Conservation (phyloP, 2,329 filamentous ascomycete genomes). For the Ophiosphaerella korrae region DNA sequence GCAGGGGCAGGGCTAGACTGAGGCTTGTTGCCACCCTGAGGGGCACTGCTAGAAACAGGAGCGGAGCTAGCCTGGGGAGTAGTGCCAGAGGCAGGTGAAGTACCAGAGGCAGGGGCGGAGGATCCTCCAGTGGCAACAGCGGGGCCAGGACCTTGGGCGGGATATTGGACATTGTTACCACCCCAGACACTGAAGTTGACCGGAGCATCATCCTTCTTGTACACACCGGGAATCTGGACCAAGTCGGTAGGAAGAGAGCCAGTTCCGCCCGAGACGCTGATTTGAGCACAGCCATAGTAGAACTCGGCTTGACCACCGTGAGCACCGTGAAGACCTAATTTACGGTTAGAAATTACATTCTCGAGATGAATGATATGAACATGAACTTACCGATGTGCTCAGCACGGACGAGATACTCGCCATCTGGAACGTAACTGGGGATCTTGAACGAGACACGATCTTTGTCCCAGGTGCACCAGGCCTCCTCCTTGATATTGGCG, state of each 20-base stretch:
- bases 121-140: slow-evolving; percentile 20
- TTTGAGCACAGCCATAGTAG: slow-evolving; percentile 50
- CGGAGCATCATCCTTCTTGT: slow-evolving; percentile 28
- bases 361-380: slow-evolving; percentile 30
- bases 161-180: slow-evolving; percentile 19
- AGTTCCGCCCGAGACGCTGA: slow-evolving; percentile 47
- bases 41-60: not conserved
- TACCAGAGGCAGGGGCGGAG: not conserved
- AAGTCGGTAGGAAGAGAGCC: slow-evolving; percentile 41
- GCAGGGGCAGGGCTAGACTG: not conserved
- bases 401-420: slow-evolving; percentile 52
- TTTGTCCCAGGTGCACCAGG: slow-evolving; percentile 33
- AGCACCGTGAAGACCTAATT: slow-evolving; percentile 26
- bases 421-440: slow-evolving; percentile 46
- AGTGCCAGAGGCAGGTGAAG: not conserved
- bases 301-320: slow-evolving; percentile 47
- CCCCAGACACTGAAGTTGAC: slow-evolving; percentile 36
- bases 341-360: slow-evolving; percentile 41
- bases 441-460: slow-evolving; percentile 39
- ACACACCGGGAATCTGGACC: slow-evolving; percentile 48
- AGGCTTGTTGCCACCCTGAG: not conserved
- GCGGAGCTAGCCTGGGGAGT: not conserved
- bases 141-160: slow-evolving; percentile 20
- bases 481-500: slow-evolving; percentile 20
- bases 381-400: slow-evolving; percentile 49